Evolutionary conservation across 805 yeast species (phyloP).

Genomic region (Myxozyma mucilagina): DNA sequence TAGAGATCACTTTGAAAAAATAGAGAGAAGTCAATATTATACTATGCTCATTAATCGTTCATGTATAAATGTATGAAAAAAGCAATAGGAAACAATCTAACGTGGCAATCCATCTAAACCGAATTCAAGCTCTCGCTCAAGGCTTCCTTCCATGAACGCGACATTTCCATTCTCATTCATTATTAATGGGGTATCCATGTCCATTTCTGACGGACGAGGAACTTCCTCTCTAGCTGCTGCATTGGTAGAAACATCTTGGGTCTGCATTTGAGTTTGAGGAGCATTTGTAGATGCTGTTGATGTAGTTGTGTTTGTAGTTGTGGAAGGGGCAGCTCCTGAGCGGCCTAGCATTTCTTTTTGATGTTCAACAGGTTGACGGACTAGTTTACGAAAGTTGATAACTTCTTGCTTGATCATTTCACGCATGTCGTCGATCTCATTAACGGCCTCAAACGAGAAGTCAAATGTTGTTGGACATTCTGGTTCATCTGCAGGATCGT

Average conservation of each 20-base stretch:
- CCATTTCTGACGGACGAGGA: constrained; percentile 40
- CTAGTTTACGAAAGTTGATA: constrained; percentile 71
- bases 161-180: constrained; percentile 44
- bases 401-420: constrained; percentile 81
- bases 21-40: neutral
- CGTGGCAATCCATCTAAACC: constrained; percentile 56
- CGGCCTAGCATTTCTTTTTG: constrained; percentile 48
- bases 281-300: constrained; percentile 10
- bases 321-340: constrained; percentile 26
- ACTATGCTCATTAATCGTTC: neutral
- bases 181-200: constrained; percentile 57
- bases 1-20: neutral
- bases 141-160: constrained; percentile 43
- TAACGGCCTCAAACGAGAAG: constrained; percentile 80
- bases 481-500: constrained; percentile 85
- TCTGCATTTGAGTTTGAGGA: constrained; percentile 8
- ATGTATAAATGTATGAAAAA: neutral
- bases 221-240: constrained; percentile 33
- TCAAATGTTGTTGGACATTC: constrained; percentile 79
- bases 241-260: constrained; percentile 30
- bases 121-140: constrained; percentile 67
- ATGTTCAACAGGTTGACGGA: constrained; percentile 68
- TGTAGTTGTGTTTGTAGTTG: no score
- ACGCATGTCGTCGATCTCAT: constrained; percentile 74
- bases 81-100: neutral